Evolutionary conservation across 1,284 basidiomycete genomes (phyloP).

Genomic region (Boletus mariae): DNA sequence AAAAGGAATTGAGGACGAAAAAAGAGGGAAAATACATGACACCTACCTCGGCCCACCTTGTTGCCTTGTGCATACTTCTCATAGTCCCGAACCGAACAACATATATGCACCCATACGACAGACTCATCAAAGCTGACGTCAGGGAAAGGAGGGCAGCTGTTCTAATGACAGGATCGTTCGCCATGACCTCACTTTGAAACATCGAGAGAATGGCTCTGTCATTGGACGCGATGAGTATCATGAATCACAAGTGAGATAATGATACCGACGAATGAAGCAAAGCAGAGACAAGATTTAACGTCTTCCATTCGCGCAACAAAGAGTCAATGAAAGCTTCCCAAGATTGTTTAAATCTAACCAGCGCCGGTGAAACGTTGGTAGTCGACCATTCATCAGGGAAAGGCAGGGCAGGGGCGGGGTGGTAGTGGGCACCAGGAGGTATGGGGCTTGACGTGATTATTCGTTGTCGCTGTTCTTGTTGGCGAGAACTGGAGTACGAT

Average conservation of each 20-base stretch:
- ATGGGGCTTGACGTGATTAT: slow-evolving; percentile 26
- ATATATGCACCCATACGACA: slow-evolving; percentile 74
- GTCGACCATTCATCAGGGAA: slow-evolving; percentile 64
- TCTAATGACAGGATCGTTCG: slow-evolving; percentile 60
- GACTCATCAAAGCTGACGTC: slow-evolving; percentile 66
- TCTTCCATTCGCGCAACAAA: slow-evolving; percentile 72
- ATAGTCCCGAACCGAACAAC: slow-evolving; percentile 76
- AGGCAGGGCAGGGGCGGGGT: slow-evolving; percentile 36
- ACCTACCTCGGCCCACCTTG: slow-evolving; percentile 69
- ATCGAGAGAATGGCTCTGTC: slow-evolving; percentile 68
- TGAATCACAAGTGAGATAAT: neutral
- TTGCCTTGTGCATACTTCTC: slow-evolving; percentile 72
- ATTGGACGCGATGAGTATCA: neutral
- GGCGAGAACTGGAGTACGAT: slow-evolving; percentile 30
- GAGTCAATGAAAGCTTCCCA: slow-evolving; percentile 74
- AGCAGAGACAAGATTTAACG: slow-evolving; percentile 70
- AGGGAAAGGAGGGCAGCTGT: slow-evolving; percentile 66
- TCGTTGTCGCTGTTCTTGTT: slow-evolving; percentile 18
- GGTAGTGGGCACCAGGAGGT: slow-evolving; percentile 24
- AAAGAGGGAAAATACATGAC: neutral
- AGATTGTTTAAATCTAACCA: slow-evolving; percentile 62
- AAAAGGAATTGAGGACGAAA: neutral
- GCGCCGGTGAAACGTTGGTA: slow-evolving; percentile 53
- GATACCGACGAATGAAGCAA: slow-evolving; percentile 60
- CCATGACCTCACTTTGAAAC: slow-evolving; percentile 63